A percentile compares a stretch with the other conserved stretches of the same genome.
Conservation (phyloP, 345 rosid species). For the Corchorus capsularis region DNA sequence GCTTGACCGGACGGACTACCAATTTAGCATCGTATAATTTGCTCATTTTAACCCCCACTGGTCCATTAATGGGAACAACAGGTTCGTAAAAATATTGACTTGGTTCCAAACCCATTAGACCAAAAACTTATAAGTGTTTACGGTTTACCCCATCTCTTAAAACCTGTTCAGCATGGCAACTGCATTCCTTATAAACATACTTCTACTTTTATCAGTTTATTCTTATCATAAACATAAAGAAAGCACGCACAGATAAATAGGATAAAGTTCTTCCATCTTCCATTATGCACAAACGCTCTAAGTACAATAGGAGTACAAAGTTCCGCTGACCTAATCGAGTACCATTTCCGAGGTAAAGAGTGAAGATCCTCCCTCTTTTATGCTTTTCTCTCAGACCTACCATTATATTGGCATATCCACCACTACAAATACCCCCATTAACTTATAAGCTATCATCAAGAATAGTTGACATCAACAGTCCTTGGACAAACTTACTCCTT, state of each 20-base stretch:
- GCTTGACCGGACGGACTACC: no score
- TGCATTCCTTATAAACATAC: neutral
- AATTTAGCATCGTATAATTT: no score
- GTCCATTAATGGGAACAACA: no score
- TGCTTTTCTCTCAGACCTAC: slow-evolving; percentile 20
- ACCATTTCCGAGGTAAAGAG: slow-evolving; percentile 20
- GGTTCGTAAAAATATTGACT: no score
- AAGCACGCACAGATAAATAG: slow-evolving; percentile 2
- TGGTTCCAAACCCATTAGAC: no score
- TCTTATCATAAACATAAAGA: neutral
- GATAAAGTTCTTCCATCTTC: slow-evolving; percentile 36
- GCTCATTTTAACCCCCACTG: no score
- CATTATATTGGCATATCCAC: slow-evolving; percentile 19
- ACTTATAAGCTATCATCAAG: slow-evolving; percentile 42
- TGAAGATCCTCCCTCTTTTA: slow-evolving; percentile 29
- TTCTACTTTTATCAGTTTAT: neutral
- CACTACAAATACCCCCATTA: slow-evolving; percentile 13
- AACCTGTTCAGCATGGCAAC: neutral
- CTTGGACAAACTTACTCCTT: slow-evolving; percentile 53
- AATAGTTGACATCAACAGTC: slow-evolving; percentile 54
- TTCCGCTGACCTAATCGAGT: slow-evolving; percentile 26
- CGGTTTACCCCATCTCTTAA: no score
- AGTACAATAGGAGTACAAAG: slow-evolving; percentile 30
- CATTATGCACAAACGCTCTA: slow-evolving; percentile 35
- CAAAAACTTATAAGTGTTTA: no score